Evolutionary conservation across 2,329 filamentous ascomycete genomes (phyloP), one percentile per base, ranked within the genome.

Genomic region (Venturia carpophila): DNA sequence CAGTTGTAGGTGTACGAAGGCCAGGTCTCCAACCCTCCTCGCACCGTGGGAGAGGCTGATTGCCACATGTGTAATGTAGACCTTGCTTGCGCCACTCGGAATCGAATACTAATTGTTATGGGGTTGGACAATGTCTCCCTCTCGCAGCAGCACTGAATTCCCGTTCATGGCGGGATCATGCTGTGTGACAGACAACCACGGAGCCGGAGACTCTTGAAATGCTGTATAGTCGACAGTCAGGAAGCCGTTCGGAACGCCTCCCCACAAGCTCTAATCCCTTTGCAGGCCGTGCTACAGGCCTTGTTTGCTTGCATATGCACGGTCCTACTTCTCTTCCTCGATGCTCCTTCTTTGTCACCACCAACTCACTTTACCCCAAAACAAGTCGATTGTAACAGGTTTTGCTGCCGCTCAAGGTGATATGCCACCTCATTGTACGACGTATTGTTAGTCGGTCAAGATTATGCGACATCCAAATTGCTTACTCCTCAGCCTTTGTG

Each of bases 1-100:
- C 52, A 56, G 49, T 19, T 55, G 49, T 55, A 56, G 49, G 6
- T 55, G 49, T 55, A 34, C 49, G 34, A 34, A 55, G 24, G 49
- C 49, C 34, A 34, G 24, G n/a, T n/a, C 52, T 37, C 24, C 52
- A 19, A 58, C 30, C 17, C 52, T 58, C 17, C 52, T 58, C 17
- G 5, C 17, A 58, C 52, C 52, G 15, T 10, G 52, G 30, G 30
- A 58, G 52, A 58, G 52, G 52, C 52, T 58, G 52, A 10, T 21
- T 58, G 27, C 52, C 52, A 58, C 52, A 37, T n/a, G 52, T 58
- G 52, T 24, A 34, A 58, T 27, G 27, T 15, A 58, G 27, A 52
- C 30, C 30, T 58, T 37, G 52, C 30, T 37, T 34, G 52, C 52
- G 37, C 11, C 30, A 17, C 30, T 58, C 52, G 52, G 52, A 37